phyloP scores from a whole-genome alignment of 192 early-diverging fungal genomes.

The Kappamyces sp. region DNA sequence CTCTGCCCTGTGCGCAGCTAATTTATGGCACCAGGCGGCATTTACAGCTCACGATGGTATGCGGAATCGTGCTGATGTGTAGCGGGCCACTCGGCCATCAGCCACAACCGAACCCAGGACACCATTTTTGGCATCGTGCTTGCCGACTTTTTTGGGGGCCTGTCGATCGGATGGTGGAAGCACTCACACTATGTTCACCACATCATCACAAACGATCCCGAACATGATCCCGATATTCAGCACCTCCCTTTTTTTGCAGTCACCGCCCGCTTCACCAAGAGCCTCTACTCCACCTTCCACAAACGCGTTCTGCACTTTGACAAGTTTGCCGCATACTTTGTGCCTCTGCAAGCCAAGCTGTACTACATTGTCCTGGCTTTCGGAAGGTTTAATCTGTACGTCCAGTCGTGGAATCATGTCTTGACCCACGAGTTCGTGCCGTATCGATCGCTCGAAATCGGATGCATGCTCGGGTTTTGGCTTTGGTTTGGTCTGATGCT shows the following conservation, averaged over 20 bases:
- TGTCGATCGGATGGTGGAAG: conserved; percentile 97
- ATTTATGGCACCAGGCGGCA: conserved; percentile 81
- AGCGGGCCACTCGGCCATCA: conserved; percentile 91
- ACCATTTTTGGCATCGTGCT: conserved; percentile 75
- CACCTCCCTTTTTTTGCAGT: conserved; percentile 94
- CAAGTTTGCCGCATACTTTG: conserved; percentile 62
- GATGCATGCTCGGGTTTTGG: conserved; percentile 68
- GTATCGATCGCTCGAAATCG: conserved; percentile 70
- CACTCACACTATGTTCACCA: conserved; percentile 95
- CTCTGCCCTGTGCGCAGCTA: conserved; percentile 31
- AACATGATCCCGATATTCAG: conserved; percentile 97
- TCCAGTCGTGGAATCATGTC: conserved; percentile 64
- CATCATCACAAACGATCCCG: conserved; percentile 87
- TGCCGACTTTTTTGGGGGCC: conserved; percentile 76
- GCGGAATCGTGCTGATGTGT: not conserved
- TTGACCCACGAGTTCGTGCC: conserved; percentile 57
- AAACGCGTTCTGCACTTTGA: conserved; percentile 78
- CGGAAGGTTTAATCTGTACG: conserved; percentile 90
- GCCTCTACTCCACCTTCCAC: conserved; percentile 86
- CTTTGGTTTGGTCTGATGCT: conserved; percentile 72
- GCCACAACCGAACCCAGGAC: conserved; percentile 67
- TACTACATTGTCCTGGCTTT: conserved; percentile 84
- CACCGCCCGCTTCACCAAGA: conserved; percentile 68
- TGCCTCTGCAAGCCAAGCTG: conserved; percentile 75
- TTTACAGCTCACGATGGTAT: conserved; percentile 84